Conservation (phyloP, 805 yeast genomes). For the Lipomyces mesembrius region DNA sequence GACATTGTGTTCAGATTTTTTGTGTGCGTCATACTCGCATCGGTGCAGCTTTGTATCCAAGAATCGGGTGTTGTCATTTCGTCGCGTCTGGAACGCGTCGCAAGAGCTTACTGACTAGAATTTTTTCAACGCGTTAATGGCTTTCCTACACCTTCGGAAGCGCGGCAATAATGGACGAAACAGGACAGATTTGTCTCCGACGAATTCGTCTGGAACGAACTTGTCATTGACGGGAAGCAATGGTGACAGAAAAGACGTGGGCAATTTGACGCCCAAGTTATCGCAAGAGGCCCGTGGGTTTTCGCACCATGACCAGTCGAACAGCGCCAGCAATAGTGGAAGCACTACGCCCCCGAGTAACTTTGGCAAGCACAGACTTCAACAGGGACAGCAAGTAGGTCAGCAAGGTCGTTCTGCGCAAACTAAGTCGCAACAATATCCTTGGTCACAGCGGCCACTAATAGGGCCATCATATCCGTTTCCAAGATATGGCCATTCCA, state of each 20-base stretch:
- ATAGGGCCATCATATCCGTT: conserved; percentile 57
- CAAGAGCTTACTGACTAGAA: not conserved
- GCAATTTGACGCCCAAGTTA: not conserved
- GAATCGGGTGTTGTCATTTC: not conserved
- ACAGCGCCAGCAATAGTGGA: not conserved
- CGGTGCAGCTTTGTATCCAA: not conserved
- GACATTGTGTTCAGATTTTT: not conserved
- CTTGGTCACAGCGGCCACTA: conserved; percentile 27
- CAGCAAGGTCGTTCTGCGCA: not conserved
- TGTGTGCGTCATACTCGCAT: not conserved
- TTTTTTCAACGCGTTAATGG: conserved; percentile 10
- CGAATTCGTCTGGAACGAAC: not conserved
- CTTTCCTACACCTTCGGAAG: conserved; percentile 16
- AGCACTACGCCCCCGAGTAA: not conserved
- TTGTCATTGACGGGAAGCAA: not conserved
- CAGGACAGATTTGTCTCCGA: conserved; percentile 10
- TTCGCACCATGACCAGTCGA: not conserved
- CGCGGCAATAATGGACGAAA: conserved; percentile 7
- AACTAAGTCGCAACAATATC: conserved; percentile 16
- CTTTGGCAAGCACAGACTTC: not conserved
- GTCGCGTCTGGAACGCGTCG: conserved; percentile 4
- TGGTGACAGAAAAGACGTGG: not conserved
- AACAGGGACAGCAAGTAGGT: conserved; percentile 9
- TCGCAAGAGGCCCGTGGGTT: not conserved
- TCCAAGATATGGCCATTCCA: conserved; percentile 89